A percentile compares a stretch with the other conserved stretches of the same genome.
Conservation (phyloP, 2,329 filamentous ascomycete species). For the Didymella sp. region DNA sequence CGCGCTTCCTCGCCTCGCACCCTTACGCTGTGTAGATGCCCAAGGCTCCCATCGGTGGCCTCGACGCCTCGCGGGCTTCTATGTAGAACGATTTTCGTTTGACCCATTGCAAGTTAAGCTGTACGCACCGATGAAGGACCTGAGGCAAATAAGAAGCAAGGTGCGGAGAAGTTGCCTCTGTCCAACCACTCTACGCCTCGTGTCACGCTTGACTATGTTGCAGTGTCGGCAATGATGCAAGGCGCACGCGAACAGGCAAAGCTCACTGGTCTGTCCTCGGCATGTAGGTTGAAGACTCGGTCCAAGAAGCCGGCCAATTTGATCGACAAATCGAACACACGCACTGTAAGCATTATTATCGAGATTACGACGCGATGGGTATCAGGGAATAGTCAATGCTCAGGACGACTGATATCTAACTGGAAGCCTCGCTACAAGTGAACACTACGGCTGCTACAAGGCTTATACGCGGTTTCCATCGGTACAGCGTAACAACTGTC, state of each 20-base stretch:
- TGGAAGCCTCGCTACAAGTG: background rate
- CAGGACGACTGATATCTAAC: background rate
- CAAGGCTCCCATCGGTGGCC: constrained; percentile 9
- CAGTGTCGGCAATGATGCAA: background rate
- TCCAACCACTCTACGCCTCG: background rate
- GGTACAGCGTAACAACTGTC: background rate
- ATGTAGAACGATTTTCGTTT: background rate
- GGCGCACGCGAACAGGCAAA: background rate
- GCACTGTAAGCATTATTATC: too few species aligned
- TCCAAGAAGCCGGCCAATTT: background rate
- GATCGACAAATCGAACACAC: background rate
- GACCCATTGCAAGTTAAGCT: constrained; percentile 7
- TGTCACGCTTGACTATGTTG: background rate
- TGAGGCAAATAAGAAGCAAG: background rate
- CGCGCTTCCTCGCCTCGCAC: constrained; percentile 14
- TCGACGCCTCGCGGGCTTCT: background rate
- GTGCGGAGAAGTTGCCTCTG: background rate
- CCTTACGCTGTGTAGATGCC: constrained; percentile 8
- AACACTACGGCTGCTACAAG: background rate
- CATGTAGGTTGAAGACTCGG: background rate
- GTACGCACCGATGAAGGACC: background rate
- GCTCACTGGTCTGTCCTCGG: background rate
- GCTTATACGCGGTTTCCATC: background rate
- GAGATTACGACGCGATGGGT: too few species aligned
- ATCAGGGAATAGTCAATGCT: too few species aligned